phyloP scores from a whole-genome alignment of 805 yeast species.

The Candida caryicola region DNA sequence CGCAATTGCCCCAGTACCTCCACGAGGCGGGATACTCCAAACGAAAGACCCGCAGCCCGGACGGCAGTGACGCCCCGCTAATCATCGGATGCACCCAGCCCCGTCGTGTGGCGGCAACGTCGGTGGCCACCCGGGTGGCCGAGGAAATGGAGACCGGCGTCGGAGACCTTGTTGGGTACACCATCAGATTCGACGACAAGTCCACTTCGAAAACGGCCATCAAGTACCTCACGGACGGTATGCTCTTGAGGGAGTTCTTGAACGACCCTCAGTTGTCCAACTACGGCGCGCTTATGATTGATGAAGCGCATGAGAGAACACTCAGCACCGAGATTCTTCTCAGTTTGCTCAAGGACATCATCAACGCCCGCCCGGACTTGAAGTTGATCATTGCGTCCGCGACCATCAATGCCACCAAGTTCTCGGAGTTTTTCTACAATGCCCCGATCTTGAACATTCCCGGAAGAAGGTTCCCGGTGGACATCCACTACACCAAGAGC shows the following conservation, averaged over 20 bases:
- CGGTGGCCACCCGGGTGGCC: conserved; percentile 88
- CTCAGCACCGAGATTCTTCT: conserved; percentile 82
- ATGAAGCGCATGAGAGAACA: conserved; percentile 97
- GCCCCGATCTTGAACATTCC: conserved; percentile 91
- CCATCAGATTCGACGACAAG: conserved; percentile 81
- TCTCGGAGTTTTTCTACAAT: conserved; percentile 72
- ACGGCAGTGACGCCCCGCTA: conserved; percentile 9
- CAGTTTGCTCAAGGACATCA: conserved; percentile 74
- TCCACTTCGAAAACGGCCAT: conserved; percentile 60
- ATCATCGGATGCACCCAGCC: conserved; percentile 91
- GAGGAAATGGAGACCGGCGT: conserved; percentile 78
- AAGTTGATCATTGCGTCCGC: conserved; percentile 87
- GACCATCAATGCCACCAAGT: conserved; percentile 86
- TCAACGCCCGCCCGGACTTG: conserved; percentile 62
- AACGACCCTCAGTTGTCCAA: conserved; percentile 64
- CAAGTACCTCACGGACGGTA: conserved; percentile 96
- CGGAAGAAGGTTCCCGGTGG: conserved; percentile 92
- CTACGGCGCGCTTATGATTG: conserved; percentile 86
- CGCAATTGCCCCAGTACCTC: conserved; percentile 86
- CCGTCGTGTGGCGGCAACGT: conserved; percentile 89
- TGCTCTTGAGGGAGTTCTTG: conserved; percentile 81
- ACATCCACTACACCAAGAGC: conserved; percentile 72
- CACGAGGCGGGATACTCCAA: conserved; percentile 77
- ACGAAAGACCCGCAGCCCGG: conserved; percentile 24
- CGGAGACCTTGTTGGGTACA: conserved; percentile 89